Evolutionary conservation across 371 early-diverging fungal genomes (phyloP).

Genomic region (Rhizopus arrhizus): DNA sequence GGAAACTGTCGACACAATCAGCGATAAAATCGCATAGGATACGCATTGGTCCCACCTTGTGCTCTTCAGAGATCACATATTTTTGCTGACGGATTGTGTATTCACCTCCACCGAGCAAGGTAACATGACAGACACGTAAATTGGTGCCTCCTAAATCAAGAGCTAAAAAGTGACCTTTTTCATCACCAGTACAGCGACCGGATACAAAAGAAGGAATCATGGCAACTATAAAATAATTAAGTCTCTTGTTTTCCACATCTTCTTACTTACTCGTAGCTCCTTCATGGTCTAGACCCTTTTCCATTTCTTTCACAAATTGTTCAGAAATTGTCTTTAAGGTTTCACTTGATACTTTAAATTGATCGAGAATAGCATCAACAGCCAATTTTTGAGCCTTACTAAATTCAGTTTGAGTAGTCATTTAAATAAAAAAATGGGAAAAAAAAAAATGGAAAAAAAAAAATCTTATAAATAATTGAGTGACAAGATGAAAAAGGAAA

Average conservation of each 20-base stretch:
- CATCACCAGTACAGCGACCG: conserved; percentile 79
- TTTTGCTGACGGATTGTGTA: conserved; percentile 73
- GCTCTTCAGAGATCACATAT: conserved; percentile 54
- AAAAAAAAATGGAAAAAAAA: not conserved
- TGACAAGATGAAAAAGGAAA: too few relatives aligned
- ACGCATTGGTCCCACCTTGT: conserved; percentile 54
- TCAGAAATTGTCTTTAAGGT: conserved; percentile 61
- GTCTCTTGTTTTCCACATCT: not conserved
- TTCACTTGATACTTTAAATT: conserved; percentile 60
- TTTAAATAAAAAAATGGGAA: not conserved
- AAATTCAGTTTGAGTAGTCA: not conserved
- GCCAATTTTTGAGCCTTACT: conserved; percentile 36
- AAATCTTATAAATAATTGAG: not conserved
- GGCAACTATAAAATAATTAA: conserved; percentile 26
- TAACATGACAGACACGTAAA: conserved; percentile 85
- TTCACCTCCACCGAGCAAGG: conserved; percentile 71
- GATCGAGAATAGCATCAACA: conserved; percentile 44
- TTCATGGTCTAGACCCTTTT: conserved; percentile 67
- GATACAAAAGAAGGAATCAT: conserved; percentile 86
- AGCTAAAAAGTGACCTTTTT: conserved; percentile 83
- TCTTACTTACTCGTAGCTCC: conserved; percentile 49
- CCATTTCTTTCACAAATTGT: conserved; percentile 73
- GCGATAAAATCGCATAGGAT: conserved; percentile 90
- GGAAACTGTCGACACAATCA: conserved; percentile 79
- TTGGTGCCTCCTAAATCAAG: conserved; percentile 95